These are phyloP conservation scores for Mycena venus DNA, from an alignment of 768 basidiomycete genomes.

Conservation along the genomic window DNA sequence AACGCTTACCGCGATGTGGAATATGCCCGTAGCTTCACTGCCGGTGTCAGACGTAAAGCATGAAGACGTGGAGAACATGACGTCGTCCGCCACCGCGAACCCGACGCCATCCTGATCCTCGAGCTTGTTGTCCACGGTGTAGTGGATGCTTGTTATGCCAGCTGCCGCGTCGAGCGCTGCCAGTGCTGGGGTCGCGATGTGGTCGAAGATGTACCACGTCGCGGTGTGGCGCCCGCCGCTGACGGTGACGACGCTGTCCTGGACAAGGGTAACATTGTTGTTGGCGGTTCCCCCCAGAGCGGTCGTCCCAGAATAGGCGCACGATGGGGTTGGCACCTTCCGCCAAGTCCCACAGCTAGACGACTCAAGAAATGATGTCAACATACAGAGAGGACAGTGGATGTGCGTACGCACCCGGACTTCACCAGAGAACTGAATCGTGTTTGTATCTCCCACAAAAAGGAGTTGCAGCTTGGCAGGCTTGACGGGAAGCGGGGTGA, in stretches of 20 bases:
- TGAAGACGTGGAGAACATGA: not conserved
- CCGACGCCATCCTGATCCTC: conserved; percentile 1
- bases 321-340: not conserved
- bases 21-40: not conserved
- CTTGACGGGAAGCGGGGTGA: conserved; percentile 17
- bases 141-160: not conserved
- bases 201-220: not conserved
- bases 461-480: not conserved
- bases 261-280: not conserved
- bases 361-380: not conserved
- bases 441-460: not conserved
- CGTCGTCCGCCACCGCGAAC: too few species aligned
- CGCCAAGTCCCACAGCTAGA: not conserved
- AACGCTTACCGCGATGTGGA: not conserved
- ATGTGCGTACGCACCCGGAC: conserved; percentile 9
- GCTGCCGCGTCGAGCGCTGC: not conserved
- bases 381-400: not conserved
- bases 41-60: not conserved
- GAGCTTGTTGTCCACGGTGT: not conserved
- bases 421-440: not conserved
- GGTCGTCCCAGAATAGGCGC: conserved; percentile 5
- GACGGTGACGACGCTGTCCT: not conserved
- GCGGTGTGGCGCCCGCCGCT: not conserved
- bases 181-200: not conserved
- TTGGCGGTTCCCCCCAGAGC: not conserved